These are phyloP conservation scores for Globisporangium parvum DNA, from an alignment of 352 stramenopile species.

Conservation along the genomic window DNA sequence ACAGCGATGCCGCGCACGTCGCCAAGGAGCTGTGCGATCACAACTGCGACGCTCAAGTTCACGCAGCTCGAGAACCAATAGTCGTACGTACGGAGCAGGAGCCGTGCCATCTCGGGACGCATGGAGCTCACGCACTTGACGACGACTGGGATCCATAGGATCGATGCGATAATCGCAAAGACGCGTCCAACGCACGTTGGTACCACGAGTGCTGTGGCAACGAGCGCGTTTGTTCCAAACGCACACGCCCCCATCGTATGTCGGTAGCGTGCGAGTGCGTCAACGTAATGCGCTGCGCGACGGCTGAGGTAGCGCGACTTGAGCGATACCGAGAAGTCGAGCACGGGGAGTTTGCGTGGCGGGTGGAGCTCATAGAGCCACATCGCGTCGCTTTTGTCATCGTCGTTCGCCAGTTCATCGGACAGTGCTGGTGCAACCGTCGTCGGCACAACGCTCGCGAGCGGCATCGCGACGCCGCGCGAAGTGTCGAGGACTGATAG, in stretches of 20 bases:
- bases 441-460: too few relatives aligned
- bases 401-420: too few relatives aligned
- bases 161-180: neutral
- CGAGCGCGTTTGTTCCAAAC: neutral
- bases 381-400: too few relatives aligned
- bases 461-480: too few relatives aligned
- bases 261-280: neutral
- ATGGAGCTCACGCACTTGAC: neutral
- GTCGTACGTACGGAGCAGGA: conserved; percentile 1
- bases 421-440: too few relatives aligned
- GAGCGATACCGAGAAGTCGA: conserved; percentile 7
- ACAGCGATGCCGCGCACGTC: neutral
- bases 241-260: neutral
- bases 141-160: neutral
- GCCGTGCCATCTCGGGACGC: neutral
- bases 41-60: neutral
- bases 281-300: neutral
- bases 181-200: neutral
- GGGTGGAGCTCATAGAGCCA: conserved; percentile 4
- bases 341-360: neutral
- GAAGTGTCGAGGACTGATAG: too few relatives aligned
- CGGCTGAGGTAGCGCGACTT: conserved; percentile 3
- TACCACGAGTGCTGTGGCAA: neutral
- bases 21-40: neutral
- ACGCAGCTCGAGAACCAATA: conserved; percentile 6